These are phyloP conservation scores for Pyrus betulifolia DNA, from an alignment of 306 rosid genomes.

Conservation along the genomic window DNA sequence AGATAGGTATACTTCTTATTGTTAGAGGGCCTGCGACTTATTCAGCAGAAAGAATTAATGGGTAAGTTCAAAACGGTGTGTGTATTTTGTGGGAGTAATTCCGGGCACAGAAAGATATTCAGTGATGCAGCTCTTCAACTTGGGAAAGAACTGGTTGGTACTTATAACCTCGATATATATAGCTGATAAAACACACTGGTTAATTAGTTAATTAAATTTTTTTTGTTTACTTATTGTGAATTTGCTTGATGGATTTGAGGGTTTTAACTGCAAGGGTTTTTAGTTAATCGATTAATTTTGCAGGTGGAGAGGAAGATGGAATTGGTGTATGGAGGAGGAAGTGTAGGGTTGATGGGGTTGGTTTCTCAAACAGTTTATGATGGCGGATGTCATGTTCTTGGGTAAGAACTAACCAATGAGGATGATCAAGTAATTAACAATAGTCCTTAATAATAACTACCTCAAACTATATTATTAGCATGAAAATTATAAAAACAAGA, in stretches of 20 bases:
- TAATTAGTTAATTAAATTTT: not conserved
- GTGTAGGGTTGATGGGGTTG: slow-evolving; percentile 21
- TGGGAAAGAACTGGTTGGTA: slow-evolving; percentile 15
- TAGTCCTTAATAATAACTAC: too few relatives aligned
- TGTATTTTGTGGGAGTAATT: slow-evolving; percentile 21
- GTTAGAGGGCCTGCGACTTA: not conserved
- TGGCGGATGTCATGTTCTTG: slow-evolving; percentile 26
- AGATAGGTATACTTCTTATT: not conserved
- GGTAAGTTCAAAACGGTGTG: slow-evolving; percentile 12
- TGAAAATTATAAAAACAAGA: not conserved
- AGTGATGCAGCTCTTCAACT: slow-evolving; percentile 27
- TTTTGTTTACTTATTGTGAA: not conserved
- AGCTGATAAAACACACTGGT: not conserved
- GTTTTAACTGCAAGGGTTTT: not conserved
- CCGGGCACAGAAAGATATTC: slow-evolving; percentile 14
- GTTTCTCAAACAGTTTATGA: slow-evolving; percentile 19
- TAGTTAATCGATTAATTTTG: not conserved
- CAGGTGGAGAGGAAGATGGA: slow-evolving; percentile 25
- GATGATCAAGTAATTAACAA: not conserved
- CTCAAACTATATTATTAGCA: not conserved
- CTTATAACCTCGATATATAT: not conserved
- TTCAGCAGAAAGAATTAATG: not conserved
- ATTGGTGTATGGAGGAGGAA: slow-evolving; percentile 29
- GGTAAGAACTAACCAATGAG: slow-evolving; percentile 9
- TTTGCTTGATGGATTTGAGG: not conserved